Evolutionary conservation across 495 filamentous ascomycete species (phyloP), one percentile per base, ranked within the genome.

Genomic region (Aspergillus incahuasiensis): DNA sequence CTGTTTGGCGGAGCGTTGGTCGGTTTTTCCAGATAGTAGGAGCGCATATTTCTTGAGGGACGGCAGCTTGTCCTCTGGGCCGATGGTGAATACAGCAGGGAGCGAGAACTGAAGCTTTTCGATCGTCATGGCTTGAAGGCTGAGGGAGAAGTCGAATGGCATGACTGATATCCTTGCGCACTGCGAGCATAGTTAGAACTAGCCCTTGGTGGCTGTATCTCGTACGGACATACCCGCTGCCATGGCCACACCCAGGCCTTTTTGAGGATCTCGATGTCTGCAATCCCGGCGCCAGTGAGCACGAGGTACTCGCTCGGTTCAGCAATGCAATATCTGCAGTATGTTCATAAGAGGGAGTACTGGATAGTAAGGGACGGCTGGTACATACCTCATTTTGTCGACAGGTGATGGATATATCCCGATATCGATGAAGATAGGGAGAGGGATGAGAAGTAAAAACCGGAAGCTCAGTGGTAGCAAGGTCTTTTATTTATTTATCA

Each of bases 11-110:
- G 34, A n/a, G 1, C 20, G 30, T 12, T 48, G 34, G 7, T 77
- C 34, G 9, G 32, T 6, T 21, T 41, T 25, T n/a, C 54, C 87
- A 18, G 88, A 86, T 6, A 92, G 74, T 7, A 91, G 76, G 63
- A 85, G 83, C 52, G 89, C 89, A 60, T 90, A 94, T 72, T 90
- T 90, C 68, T 80, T 79, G 19, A 94, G 75, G 1, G 87, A 70
- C 41, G 83, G 76, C 18, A 74, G 66, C 45, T 85, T 79, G 57
- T 88, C 81, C 53, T 88, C 80, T 24, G 89, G 89, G 34, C 89
- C 89, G 56, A 92, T 84, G 20, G 89, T 92, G 68, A 92, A 91
- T 40, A 91, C 86, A n/a, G 89, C 87, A 9, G 89, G 89, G 6
- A 90, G 78, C 21, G 81, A 73, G 66, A 90, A 90, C 45, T 90